These are phyloP conservation scores for Aspergillus fijiensis DNA, from an alignment of 2,329 filamentous ascomycete genomes.

Conservation along the genomic window DNA sequence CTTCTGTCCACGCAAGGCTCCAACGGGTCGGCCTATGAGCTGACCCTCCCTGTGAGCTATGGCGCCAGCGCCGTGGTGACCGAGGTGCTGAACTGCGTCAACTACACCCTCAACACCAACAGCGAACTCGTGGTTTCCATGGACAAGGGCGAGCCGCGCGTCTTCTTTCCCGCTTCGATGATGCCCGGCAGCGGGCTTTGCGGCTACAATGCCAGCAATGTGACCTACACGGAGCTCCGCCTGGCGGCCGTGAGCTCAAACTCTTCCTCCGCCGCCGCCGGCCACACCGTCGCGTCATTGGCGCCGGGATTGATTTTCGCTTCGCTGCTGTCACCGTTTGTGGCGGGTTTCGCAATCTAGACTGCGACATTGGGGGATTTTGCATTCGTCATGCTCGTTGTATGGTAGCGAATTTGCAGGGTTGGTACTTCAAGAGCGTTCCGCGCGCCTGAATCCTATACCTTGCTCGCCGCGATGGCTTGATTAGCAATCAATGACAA, in stretches of 20 bases:
- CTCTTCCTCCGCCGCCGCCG: neutral
- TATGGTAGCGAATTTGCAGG: no score
- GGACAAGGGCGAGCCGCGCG: constrained; percentile 28
- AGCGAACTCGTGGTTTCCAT: constrained; percentile 23
- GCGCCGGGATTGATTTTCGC: no score
- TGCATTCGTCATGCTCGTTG: no score
- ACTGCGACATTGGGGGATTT: no score
- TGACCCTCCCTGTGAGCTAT: constrained; percentile 30
- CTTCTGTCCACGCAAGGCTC: constrained; percentile 46
- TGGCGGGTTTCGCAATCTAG: no score
- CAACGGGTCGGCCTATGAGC: constrained; percentile 26
- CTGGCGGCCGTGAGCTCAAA: neutral
- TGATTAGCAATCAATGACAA: no score
- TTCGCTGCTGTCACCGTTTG: no score
- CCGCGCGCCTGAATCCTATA: no score
- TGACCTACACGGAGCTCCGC: neutral
- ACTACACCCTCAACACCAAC: no score
- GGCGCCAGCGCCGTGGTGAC: constrained; percentile 25
- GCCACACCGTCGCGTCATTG: neutral
- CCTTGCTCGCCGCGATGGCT: no score
- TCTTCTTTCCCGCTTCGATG: constrained; percentile 26
- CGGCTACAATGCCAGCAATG: neutral
- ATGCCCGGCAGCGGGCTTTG: constrained; percentile 25
- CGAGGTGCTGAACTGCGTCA: constrained; percentile 29
- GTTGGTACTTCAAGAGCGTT: no score